These are phyloP conservation scores for Penstemon eatonii DNA, from an alignment of 257 asterid genomes.

Conservation along the genomic window DNA sequence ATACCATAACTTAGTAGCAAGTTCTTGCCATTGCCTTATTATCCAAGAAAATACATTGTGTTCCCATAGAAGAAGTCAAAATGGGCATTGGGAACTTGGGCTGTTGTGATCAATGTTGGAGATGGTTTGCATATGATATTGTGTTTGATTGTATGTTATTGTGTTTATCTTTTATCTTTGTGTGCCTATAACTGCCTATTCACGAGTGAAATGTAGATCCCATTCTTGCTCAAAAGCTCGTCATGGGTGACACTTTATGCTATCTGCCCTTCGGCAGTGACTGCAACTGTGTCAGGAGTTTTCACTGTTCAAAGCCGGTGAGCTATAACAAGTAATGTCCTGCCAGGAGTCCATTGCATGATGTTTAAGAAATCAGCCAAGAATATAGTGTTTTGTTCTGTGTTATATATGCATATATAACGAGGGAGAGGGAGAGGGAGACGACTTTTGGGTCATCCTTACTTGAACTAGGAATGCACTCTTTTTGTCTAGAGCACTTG, in stretches of 20 bases:
- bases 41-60: too few relatives aligned
- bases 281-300: slow-evolving; percentile 62
- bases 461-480: slow-evolving; percentile 73
- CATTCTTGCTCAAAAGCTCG: slow-evolving; percentile 52
- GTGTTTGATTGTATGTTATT: too few relatives aligned
- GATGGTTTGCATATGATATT: too few relatives aligned
- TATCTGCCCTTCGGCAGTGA: slow-evolving; percentile 58
- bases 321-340: slow-evolving; percentile 72
- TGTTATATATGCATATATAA: too few relatives aligned
- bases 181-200: slow-evolving; percentile 50
- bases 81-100: too few relatives aligned
- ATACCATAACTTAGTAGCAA: background rate
- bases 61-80: too few relatives aligned
- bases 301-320: slow-evolving; percentile 76
- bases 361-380: slow-evolving; percentile 20
- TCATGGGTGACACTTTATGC: slow-evolving; percentile 66
- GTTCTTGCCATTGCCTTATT: background rate
- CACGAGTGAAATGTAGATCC: slow-evolving; percentile 54
- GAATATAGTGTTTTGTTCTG: too few relatives aligned
- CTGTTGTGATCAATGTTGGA: too few relatives aligned
- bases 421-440: too few relatives aligned
- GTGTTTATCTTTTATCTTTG: background rate
- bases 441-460: background rate
- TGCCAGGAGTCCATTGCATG: slow-evolving; percentile 80
- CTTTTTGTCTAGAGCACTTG: slow-evolving; percentile 72